Evolutionary conservation across 106 monocot species (phyloP).

Genomic region (Dendrobium catenatum): DNA sequence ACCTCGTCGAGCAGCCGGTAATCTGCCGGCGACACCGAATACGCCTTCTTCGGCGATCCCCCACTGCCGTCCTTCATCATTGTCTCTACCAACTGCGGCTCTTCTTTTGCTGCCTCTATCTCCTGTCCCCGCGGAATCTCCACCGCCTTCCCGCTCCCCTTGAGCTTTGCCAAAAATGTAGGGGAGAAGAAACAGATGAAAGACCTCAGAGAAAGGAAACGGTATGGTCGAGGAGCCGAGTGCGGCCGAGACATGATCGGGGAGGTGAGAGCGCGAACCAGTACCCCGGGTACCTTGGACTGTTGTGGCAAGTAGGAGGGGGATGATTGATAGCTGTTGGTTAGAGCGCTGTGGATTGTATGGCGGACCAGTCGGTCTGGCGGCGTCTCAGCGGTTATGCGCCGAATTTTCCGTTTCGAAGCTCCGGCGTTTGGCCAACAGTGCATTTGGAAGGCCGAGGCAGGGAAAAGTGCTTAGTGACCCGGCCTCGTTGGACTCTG

Average conservation of each 20-base stretch:
- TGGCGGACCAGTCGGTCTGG: not conserved
- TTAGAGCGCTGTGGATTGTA: not conserved
- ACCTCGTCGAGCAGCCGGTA: slow-evolving; percentile 82
- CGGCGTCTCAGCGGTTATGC: not conserved
- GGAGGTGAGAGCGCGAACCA: not conserved
- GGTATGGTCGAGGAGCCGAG: not conserved
- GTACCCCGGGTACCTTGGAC: not conserved
- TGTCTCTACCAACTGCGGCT: not conserved
- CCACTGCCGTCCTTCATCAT: not conserved
- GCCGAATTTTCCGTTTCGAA: not conserved
- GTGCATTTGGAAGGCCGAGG: not conserved
- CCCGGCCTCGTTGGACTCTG: too few relatives aligned
- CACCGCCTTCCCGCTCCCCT: not conserved
- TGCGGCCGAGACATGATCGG: not conserved
- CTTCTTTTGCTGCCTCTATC: not conserved
- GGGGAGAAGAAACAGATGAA: not conserved
- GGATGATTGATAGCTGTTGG: not conserved
- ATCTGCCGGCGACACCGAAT: slow-evolving; percentile 46
- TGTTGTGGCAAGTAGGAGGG: not conserved
- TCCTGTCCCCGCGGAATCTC: not conserved
- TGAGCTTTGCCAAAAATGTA: not conserved
- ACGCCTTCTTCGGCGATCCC: slow-evolving; percentile 21
- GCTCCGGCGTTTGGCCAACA: not conserved
- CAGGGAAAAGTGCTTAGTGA: not conserved
- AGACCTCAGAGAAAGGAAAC: not conserved